phyloP scores from a whole-genome alignment of 2,329 filamentous ascomycete genomes.

The Corynespora cassiicola region DNA sequence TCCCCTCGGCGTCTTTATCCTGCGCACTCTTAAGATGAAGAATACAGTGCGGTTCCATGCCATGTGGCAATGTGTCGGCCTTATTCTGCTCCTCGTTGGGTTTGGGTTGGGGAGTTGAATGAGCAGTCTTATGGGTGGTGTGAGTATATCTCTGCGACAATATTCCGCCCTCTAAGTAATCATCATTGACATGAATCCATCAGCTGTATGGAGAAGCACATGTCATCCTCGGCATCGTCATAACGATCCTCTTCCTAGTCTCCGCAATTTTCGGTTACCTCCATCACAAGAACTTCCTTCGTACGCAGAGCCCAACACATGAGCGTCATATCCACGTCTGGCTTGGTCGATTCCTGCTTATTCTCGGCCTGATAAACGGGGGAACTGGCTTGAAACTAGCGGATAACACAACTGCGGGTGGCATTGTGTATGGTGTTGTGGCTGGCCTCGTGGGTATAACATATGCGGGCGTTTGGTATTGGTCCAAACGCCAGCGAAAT shows the following conservation, averaged over 20 bases:
- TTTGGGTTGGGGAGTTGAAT: constrained; percentile 11
- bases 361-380: constrained; percentile 59
- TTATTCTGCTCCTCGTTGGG: constrained; percentile 9
- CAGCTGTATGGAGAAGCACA: constrained; percentile 5
- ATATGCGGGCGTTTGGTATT: constrained; percentile 10
- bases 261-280: constrained; percentile 56
- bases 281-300: constrained; percentile 56
- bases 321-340: constrained; percentile 57
- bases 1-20: constrained; percentile 11
- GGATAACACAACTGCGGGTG: constrained; percentile 30
- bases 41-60: constrained; percentile 7
- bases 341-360: constrained; percentile 56
- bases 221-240: constrained; percentile 54
- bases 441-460: constrained; percentile 11
- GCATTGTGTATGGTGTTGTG: constrained; percentile 15
- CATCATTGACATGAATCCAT: no score
- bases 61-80: constrained; percentile 10
- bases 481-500: no score
- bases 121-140: constrained; percentile 5
- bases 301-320: no score
- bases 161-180: background rate
- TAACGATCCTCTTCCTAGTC: constrained; percentile 56
- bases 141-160: constrained; percentile 3
- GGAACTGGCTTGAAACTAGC: constrained; percentile 57
- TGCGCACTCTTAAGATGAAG: constrained; percentile 4